A percentile compares a stretch with the other conserved stretches of the same genome.
Conservation (phyloP, 2,329 filamentous ascomycete genomes). For the Curvularia eragrostidis region DNA sequence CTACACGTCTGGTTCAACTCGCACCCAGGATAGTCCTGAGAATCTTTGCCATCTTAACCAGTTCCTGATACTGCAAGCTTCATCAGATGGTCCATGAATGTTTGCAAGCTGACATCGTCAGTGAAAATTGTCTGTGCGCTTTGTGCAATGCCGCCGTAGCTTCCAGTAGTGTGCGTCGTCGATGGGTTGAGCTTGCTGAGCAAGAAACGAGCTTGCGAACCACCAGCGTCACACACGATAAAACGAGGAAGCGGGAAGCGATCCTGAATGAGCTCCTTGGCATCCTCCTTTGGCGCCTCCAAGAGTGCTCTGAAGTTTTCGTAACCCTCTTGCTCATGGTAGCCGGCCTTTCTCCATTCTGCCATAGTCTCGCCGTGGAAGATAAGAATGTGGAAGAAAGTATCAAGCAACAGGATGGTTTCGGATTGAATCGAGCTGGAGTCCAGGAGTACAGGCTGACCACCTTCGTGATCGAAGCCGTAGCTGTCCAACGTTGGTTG, state of each 20-base stretch:
- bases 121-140: conserved; percentile 98
- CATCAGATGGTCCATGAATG: conserved; percentile 99
- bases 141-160: conserved; percentile 87
- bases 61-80: conserved; percentile 64
- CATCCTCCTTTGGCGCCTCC: conserved; percentile 95
- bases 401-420: conserved; percentile 92
- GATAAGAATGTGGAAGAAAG: conserved; percentile 99
- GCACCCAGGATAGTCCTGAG: neutral
- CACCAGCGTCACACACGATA: conserved; percentile 98
- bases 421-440: conserved; percentile 95
- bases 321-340: conserved; percentile 97
- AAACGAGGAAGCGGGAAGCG: conserved; percentile 98
- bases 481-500: conserved; percentile 97
- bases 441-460: conserved; percentile 91
- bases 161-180: conserved; percentile 92
- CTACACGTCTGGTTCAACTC: neutral
- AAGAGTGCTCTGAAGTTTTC: conserved; percentile 91
- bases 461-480: conserved; percentile 93
- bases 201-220: conserved; percentile 95
- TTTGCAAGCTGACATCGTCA: conserved; percentile 96
- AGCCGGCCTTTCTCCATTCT: conserved; percentile 96
- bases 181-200: conserved; percentile 97
- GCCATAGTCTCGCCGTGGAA: conserved; percentile 99
- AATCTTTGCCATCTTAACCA: conserved; percentile 22
- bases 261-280: conserved; percentile 95